These are phyloP conservation scores for Nicotiana obtusifolia DNA, from an alignment of 257 asterid genomes.

Conservation along the genomic window DNA sequence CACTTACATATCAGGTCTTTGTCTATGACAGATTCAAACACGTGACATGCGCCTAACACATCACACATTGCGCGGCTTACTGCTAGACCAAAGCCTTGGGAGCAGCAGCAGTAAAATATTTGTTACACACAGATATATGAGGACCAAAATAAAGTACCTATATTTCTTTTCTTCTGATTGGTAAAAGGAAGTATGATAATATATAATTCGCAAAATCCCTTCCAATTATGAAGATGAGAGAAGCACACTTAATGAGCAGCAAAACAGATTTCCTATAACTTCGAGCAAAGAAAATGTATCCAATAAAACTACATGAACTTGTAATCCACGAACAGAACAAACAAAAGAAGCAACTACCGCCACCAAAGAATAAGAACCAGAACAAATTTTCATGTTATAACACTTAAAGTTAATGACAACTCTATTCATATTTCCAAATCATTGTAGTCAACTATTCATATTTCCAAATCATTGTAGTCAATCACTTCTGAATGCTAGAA, in stretches of 20 bases:
- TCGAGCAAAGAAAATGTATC: background rate
- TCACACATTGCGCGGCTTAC: background rate
- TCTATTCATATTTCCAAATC: background rate
- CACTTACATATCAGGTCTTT: background rate
- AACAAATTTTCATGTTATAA: slow-evolving; percentile 5
- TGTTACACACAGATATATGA: background rate
- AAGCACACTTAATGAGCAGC: background rate
- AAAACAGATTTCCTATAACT: background rate
- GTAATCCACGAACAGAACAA: slow-evolving; percentile 2
- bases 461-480: background rate
- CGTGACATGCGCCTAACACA: background rate
- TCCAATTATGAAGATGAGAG: background rate
- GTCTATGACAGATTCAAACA: background rate
- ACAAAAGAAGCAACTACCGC: background rate
- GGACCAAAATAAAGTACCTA: background rate
- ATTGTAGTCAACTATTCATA: background rate
- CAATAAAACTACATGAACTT: background rate
- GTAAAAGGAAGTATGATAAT: background rate
- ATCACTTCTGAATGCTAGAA: background rate
- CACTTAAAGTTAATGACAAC: background rate
- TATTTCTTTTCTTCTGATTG: background rate
- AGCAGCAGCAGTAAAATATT: background rate
- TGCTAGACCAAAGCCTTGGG: background rate
- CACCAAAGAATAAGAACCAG: background rate
- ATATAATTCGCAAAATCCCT: background rate